A percentile compares a stretch with the other conserved stretches of the same genome.
phyloP scores from a whole-genome alignment of 2,329 filamentous ascomycete genomes.

The Emmonsiellopsis sp. region DNA sequence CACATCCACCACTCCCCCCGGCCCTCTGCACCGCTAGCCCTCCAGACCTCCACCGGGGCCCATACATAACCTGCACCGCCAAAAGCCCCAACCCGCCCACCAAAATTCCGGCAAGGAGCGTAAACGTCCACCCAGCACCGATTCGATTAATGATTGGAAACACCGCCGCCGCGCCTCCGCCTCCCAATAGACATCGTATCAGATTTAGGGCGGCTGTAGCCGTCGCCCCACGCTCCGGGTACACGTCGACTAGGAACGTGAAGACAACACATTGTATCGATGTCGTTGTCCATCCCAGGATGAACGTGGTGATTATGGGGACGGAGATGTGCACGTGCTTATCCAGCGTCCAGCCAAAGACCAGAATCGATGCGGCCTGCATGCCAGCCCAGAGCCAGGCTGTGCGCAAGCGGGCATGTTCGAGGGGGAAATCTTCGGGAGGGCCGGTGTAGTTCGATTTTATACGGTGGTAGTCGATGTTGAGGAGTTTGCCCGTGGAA shows the following conservation, averaged over 20 bases:
- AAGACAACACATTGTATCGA: slow-evolving; percentile 39
- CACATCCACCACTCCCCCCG: no score
- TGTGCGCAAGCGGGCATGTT: slow-evolving; percentile 43
- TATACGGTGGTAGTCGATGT: slow-evolving; percentile 41
- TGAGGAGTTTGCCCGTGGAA: slow-evolving; percentile 43
- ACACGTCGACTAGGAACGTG: slow-evolving; percentile 48
- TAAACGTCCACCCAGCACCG: slow-evolving; percentile 40
- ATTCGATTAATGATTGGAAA: slow-evolving; percentile 41
- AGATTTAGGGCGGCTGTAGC: slow-evolving; percentile 47
- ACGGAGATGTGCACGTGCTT: slow-evolving; percentile 39
- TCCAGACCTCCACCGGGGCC: not conserved
- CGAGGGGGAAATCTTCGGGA: slow-evolving; percentile 34
- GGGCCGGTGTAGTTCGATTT: slow-evolving; percentile 20
- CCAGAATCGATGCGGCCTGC: slow-evolving; percentile 38
- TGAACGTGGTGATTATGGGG: slow-evolving; percentile 42
- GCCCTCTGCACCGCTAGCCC: not conserved
- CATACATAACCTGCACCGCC: slow-evolving; percentile 3
- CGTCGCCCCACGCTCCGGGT: slow-evolving; percentile 39
- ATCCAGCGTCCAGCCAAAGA: slow-evolving; percentile 47
- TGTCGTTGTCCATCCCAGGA: slow-evolving; percentile 44
- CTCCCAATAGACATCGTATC: slow-evolving; percentile 43
- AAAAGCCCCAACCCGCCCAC: not conserved
- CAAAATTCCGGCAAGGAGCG: slow-evolving; percentile 28
- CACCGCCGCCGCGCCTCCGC: slow-evolving; percentile 41
- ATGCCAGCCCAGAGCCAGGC: slow-evolving; percentile 37